phyloP scores from a whole-genome alignment of 2,329 filamentous ascomycete genomes.

The Monosporascus cannonballus region DNA sequence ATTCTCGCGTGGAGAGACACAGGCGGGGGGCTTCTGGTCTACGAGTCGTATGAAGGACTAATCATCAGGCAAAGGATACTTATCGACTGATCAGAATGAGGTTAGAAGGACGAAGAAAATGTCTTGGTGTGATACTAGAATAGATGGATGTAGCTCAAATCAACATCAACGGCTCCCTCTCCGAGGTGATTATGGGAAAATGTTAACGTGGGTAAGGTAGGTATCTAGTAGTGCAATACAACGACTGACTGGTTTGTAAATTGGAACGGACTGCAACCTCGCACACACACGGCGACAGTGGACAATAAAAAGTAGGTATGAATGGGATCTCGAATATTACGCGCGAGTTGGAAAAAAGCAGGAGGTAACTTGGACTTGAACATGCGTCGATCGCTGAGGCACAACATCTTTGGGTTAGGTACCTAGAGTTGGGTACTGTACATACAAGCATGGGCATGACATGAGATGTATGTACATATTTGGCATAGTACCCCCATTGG shows the following conservation, averaged over 20 bases:
- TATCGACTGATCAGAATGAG: neutral
- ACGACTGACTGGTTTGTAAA: no score
- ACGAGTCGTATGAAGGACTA: neutral
- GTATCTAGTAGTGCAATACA: no score
- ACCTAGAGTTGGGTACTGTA: neutral
- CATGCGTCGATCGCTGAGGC: neutral
- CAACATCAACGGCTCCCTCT: no score
- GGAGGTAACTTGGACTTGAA: neutral
- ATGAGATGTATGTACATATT: neutral
- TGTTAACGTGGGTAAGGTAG: no score
- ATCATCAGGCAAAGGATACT: neutral
- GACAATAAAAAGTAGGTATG: no score
- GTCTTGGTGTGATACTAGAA: no score
- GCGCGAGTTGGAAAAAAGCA: no score
- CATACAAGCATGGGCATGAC: neutral
- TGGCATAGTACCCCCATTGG: neutral
- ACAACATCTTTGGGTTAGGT: neutral
- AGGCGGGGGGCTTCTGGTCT: neutral
- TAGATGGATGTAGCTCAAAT: no score
- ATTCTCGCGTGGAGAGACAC: neutral
- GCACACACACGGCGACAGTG: no score
- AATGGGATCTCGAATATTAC: no score
- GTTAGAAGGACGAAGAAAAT: neutral
- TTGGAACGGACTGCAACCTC: no score
- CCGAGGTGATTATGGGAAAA: no score